phyloP scores from a whole-genome alignment of 352 stramenopile genomes.

The Globisporangium middletonii region DNA sequence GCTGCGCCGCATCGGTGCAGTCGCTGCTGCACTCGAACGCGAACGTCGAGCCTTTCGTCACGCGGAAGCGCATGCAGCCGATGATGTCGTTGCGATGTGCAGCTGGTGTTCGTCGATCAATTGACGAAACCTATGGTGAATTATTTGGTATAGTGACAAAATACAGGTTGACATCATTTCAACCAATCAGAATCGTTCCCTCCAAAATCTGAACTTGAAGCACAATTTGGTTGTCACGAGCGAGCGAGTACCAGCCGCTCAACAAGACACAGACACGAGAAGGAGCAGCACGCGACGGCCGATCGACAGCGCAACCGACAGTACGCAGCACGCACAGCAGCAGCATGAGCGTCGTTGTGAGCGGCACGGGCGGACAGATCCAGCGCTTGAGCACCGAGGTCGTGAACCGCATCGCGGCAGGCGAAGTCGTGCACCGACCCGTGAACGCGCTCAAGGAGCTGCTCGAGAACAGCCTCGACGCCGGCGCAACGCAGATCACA shows the following conservation, averaged over 20 bases:
- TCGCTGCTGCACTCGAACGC: slow-evolving; percentile 53
- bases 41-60: slow-evolving; percentile 64
- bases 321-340: background rate
- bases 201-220: slow-evolving; percentile 12
- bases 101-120: background rate
- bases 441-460: slow-evolving; percentile 96
- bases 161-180: slow-evolving; percentile 6
- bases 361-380: slow-evolving; percentile 19
- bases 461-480: slow-evolving; percentile 98
- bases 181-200: slow-evolving; percentile 30
- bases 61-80: slow-evolving; percentile 32
- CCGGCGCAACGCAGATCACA: slow-evolving; percentile 80
- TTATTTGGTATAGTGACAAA: slow-evolving; percentile 3
- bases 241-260: too few relatives aligned
- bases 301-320: background rate
- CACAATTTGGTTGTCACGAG: too few relatives aligned
- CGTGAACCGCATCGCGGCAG: slow-evolving; percentile 93
- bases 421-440: slow-evolving; percentile 95
- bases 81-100: background rate
- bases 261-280: background rate
- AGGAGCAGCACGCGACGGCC: background rate
- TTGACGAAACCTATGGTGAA: background rate
- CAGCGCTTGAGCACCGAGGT: slow-evolving; percentile 86
- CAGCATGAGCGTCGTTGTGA: slow-evolving; percentile 5
- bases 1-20: slow-evolving; percentile 1